These are phyloP conservation scores for Ceriops tagal DNA, from an alignment of 345 rosid species.

Conservation along the genomic window DNA sequence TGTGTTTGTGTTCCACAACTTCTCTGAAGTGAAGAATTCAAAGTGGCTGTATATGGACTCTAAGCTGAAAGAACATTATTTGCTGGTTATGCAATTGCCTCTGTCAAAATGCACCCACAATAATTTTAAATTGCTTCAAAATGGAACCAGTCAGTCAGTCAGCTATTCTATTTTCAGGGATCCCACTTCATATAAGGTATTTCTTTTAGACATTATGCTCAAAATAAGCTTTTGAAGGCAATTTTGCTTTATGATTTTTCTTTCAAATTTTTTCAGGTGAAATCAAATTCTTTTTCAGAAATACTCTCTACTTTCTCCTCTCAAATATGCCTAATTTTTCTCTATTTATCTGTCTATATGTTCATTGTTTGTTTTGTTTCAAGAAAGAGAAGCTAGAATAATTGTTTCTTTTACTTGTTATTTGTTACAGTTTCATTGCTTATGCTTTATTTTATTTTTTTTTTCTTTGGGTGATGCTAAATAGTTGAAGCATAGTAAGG, in stretches of 20 bases:
- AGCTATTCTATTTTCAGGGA: slow-evolving; percentile 25
- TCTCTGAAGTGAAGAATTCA: slow-evolving; percentile 49
- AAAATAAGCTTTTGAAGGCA: too few relatives aligned
- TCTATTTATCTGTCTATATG: too few relatives aligned
- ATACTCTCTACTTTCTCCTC: too few relatives aligned
- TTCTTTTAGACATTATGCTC: background rate
- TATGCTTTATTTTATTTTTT: background rate
- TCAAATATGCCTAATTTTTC: too few relatives aligned
- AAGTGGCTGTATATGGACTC: slow-evolving; percentile 59
- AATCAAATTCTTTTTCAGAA: too few relatives aligned
- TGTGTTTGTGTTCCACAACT: slow-evolving; percentile 59
- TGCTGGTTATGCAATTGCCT: slow-evolving; percentile 51
- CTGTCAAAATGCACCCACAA: slow-evolving; percentile 61
- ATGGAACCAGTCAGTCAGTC: slow-evolving; percentile 32
- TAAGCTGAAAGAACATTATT: slow-evolving; percentile 49
- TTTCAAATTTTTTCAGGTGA: too few relatives aligned
- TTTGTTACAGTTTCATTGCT: too few relatives aligned
- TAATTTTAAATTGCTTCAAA: slow-evolving; percentile 53
- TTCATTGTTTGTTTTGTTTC: too few relatives aligned
- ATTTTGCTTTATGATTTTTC: too few relatives aligned
- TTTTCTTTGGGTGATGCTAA: background rate
- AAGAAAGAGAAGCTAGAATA: too few relatives aligned
- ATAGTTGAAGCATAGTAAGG: background rate
- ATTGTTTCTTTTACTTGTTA: too few relatives aligned
- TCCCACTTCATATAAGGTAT: slow-evolving; percentile 35